phyloP scores from a whole-genome alignment of 176 grass and related monocot species.

The Saccharum spontaneum region DNA sequence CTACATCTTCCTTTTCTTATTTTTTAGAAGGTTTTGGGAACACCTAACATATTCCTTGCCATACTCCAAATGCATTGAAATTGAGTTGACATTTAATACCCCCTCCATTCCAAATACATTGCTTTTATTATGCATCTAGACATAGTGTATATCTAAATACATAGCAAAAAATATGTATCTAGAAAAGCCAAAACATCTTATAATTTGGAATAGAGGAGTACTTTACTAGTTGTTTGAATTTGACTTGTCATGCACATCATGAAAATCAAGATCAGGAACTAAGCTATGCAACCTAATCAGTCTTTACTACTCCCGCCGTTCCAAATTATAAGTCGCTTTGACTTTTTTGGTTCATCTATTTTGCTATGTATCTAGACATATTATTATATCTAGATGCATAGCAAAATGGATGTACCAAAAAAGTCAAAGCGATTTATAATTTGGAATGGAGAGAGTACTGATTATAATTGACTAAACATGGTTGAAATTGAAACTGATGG shows the following conservation, averaged over 20 bases:
- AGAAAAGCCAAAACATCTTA: not conserved
- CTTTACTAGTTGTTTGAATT: constrained; percentile 3
- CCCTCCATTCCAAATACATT: not conserved
- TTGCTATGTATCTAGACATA: no score
- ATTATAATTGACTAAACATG: not conserved
- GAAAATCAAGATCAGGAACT: not conserved
- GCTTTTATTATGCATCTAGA: no score
- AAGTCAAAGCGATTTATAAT: no score
- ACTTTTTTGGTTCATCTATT: no score
- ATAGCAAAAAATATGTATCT: no score
- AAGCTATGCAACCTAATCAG: not conserved
- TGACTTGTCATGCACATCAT: not conserved
- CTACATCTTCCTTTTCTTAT: constrained; percentile 6
- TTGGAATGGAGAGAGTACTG: not conserved
- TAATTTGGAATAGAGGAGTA: not conserved
- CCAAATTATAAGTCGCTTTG: no score
- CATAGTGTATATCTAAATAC: no score
- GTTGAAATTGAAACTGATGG: not conserved
- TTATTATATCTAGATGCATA: no score
- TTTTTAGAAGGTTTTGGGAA: not conserved
- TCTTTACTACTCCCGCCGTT: not conserved
- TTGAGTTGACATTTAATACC: not conserved
- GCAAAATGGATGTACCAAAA: no score
- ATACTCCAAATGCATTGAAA: not conserved
- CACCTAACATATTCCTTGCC: constrained; percentile 1